Base-by-base conservation (phyloP, 139 green algal genomes). In the Closterium sp. region DNA sequence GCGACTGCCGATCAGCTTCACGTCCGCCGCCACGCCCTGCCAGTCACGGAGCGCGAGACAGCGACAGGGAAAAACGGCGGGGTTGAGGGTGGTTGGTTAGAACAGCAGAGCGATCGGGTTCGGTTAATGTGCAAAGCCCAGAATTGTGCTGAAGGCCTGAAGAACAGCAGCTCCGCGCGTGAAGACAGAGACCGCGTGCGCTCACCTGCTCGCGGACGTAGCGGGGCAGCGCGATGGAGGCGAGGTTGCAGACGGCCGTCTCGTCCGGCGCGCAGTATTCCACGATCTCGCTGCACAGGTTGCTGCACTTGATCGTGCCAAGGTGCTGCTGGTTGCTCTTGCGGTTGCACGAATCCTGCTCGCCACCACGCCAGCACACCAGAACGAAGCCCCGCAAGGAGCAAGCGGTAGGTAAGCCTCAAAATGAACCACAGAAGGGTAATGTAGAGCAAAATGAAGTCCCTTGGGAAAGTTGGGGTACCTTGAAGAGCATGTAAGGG, bases 401-500 rank as follows among this genome's bases (percentile, higher is more conserved):
- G 29, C n/a, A 31, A 88, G 85, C 9, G 9, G 9, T 30, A 17
- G 13, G 38, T 9, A 50, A 50, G 7, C 32, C 32, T 38, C 32
- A 38, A 38, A 38, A 38, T 38, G 32, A 3, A 38, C 34, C 34
- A 42, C 50, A 10, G 13, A 70, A 70, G 62, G 62, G 19, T 5
- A 79, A 27, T 24, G 19, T 79, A 27, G 24, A 79, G 62, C 62
- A 27, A 79, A 4, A 79, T 31, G 85, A 3, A 87, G 28, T 2
- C 32, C 27, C 21, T 13, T 87, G 85, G 27, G 85, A 3, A 19
- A 29, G 87, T 28, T 22, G 2, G 27, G n/a, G 19, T 79, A 94
- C 91, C 97, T 99, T 99, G 97, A 97, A 99, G 62, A 99, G 96
- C 98, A 99, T 99, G 97, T 98, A 99, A 11, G 98, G 98, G 96